Evolutionary conservation across 257 asterid genomes (phyloP).

Genomic region (Anisodus acutangulus): DNA sequence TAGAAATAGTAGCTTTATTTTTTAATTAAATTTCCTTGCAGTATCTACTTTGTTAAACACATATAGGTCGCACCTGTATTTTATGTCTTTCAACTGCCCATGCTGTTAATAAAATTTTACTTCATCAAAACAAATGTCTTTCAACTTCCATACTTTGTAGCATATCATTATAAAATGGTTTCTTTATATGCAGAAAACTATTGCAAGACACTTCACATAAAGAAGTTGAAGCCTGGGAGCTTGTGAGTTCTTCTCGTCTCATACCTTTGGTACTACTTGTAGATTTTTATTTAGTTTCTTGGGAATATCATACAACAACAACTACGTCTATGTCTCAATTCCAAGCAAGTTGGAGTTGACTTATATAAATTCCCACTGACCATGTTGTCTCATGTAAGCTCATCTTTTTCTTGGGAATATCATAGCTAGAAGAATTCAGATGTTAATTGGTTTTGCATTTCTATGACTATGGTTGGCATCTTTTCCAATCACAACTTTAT

Average conservation of each 20-base stretch:
- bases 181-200: conserved; percentile 53
- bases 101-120: too few species aligned
- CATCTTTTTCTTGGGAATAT: background rate
- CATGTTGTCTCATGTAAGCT: background rate
- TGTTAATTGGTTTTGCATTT: conserved; percentile 8
- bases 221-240: conserved; percentile 80
- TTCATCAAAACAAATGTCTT: background rate
- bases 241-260: conserved; percentile 45
- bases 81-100: too few species aligned
- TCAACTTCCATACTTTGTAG: background rate
- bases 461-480: conserved; percentile 9
- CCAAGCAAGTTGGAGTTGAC: background rate
- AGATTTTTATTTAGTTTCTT: background rate
- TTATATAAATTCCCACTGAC: background rate
- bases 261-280: background rate
- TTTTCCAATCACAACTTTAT: background rate
- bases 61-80: too few species aligned
- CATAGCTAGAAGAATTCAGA: background rate
- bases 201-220: conserved; percentile 44
- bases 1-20: background rate
- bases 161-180: background rate
- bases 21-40: background rate
- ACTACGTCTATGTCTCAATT: background rate
- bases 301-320: background rate
- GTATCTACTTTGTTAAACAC: background rate